Base-by-base conservation (phyloP, 345 rosid species). In the Adansonia digitata region DNA sequence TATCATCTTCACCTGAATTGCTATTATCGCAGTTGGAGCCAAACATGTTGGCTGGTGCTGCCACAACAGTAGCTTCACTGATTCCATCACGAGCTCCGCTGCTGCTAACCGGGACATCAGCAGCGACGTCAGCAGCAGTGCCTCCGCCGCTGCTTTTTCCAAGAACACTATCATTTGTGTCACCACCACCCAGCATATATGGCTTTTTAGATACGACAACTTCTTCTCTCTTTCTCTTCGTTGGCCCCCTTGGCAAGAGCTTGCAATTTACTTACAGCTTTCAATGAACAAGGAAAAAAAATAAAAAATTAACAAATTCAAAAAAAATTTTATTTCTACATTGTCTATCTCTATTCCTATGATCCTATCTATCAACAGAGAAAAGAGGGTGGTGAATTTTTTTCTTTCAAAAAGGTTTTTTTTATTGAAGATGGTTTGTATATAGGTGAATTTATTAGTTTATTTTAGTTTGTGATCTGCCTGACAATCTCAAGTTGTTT, bases 401-500 rank as follows among this genome's bases (percentile, higher is more conserved):
- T 15, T 40, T 65, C 39, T n/a, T 53, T 20, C 53, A 66, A 51
- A 74, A 53, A 53, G 27, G 59, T 1, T 31, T 26, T 53, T 53
- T 53, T 7, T 22, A 20, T 53, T 53, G 81, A 78, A 43, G 87
- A 77, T 69, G 77, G 79, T n/a, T 67, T 60, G 73, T 10, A 29
- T 63, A 56, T 17, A 76, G 68, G 84, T 83, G 83, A 87, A 77
- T 82, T 82, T 74, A 72, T 70, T 82, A 70, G 72, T 86, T 72
- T 86, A 82, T 82, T 86, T 75, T 63, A 56, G 78, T 74, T 40
- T 59, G 80, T 74, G 88, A 87, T 84, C 88, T 87, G 86, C 89
- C 84, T 88, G 84, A 86, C 90, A 81, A 85, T 90, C 90, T 88
- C 90, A 84, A 78, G 86, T 69, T 0, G 34, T 82, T 73, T 82